Conservation (phyloP, 306 rosid genomes). For the Lathyrus oleraceus region DNA sequence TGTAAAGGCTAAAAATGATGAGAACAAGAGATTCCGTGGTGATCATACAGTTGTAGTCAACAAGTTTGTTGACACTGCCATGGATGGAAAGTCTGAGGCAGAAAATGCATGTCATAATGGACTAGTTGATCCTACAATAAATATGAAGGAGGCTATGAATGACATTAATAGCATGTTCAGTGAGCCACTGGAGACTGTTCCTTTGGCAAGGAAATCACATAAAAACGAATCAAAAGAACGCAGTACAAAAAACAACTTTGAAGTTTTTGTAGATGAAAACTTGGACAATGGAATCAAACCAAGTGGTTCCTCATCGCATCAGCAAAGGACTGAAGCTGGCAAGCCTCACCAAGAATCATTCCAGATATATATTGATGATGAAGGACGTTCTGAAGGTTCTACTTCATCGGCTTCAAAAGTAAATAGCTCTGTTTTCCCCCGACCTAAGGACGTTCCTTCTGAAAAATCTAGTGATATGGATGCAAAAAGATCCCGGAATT, state of each 20-base stretch:
- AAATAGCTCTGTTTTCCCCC: conserved; percentile 57
- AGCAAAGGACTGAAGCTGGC: conserved; percentile 38
- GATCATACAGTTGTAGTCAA: conserved; percentile 72
- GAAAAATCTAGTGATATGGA: conserved; percentile 51
- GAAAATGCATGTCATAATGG: conserved; percentile 95
- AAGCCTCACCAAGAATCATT: conserved; percentile 55
- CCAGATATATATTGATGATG: conserved; percentile 73
- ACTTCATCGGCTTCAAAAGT: conserved; percentile 48
- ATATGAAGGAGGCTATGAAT: conserved; percentile 92
- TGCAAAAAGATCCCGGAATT: conserved; percentile 39
- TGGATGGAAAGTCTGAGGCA: conserved; percentile 74
- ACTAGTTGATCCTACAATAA: conserved; percentile 88
- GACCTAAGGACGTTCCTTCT: conserved; percentile 57
- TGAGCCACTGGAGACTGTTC: conserved; percentile 67
- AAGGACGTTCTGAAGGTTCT: conserved; percentile 49
- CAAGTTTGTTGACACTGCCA: conserved; percentile 77
- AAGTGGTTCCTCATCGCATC: conserved; percentile 41
- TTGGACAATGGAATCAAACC: conserved; percentile 44
- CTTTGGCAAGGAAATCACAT: conserved; percentile 48
- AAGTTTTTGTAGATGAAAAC: conserved; percentile 66
- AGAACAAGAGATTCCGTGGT: conserved; percentile 42
- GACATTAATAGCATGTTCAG: conserved; percentile 86
- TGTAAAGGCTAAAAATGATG: conserved; percentile 35
- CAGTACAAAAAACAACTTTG: conserved; percentile 40
- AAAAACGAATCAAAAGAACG: conserved; percentile 40